phyloP scores from a whole-genome alignment of 2,329 filamentous ascomycete genomes.

The Madurella mycetomatis region DNA sequence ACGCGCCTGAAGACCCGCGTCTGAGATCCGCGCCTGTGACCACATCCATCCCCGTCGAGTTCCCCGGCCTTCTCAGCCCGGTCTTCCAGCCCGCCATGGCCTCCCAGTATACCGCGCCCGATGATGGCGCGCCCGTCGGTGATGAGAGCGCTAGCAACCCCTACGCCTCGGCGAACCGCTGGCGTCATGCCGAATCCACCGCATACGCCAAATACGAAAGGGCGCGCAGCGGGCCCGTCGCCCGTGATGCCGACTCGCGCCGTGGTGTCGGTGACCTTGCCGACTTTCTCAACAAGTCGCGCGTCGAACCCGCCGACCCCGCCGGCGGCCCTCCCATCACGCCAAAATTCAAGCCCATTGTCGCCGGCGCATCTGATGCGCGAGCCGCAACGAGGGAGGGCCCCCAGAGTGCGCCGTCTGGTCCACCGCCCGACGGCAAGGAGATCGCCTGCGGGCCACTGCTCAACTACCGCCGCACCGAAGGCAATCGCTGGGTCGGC shows the following conservation, averaged over 20 bases:
- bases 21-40: too few relatives aligned
- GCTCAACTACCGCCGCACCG: conserved; percentile 73
- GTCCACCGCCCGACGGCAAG: conserved; percentile 39
- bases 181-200: conserved; percentile 61
- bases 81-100: background rate
- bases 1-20: too few relatives aligned
- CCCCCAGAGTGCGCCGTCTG: conserved; percentile 10
- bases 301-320: conserved; percentile 39
- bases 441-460: conserved; percentile 69
- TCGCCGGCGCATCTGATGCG: conserved; percentile 40
- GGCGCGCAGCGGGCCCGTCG: conserved; percentile 23
- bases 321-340: conserved; percentile 17
- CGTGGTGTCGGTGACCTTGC: conserved; percentile 49
- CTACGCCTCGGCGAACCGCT: conserved; percentile 52
- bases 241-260: conserved; percentile 39
- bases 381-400: conserved; percentile 27
- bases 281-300: conserved; percentile 52
- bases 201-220: conserved; percentile 49
- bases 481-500: conserved; percentile 68
- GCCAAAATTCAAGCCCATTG: conserved; percentile 44
- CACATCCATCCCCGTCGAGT: too few relatives aligned
- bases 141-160: conserved; percentile 40
- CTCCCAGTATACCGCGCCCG: background rate
- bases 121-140: background rate
- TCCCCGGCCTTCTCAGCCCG: too few relatives aligned